Percentiles rank a stretch among this genome's conserved stretches.
Conservation (phyloP, 2,329 filamentous ascomycete species). For the Colletotrichum karsti region DNA sequence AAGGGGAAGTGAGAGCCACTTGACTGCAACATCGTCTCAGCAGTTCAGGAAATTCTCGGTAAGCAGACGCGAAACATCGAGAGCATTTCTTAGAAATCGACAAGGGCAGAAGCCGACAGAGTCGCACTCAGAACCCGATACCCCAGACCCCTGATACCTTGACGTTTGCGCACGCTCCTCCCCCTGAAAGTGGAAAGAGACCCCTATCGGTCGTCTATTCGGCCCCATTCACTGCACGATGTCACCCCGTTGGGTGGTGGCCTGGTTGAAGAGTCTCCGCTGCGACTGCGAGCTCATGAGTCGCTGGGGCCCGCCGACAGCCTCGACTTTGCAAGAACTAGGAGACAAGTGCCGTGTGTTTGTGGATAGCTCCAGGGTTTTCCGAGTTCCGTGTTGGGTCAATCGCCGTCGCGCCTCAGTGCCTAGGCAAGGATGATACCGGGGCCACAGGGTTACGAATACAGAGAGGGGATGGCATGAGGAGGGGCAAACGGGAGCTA, state of each 20-base stretch:
- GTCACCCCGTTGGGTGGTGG: not conserved
- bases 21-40: not conserved
- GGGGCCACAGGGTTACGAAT: not conserved
- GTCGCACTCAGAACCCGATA: not conserved
- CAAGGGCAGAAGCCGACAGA: not conserved
- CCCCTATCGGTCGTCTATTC: not conserved
- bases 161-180: not conserved
- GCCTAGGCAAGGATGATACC: too few relatives aligned
- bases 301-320: not conserved
- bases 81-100: not conserved
- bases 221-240: conserved; percentile 11
- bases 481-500: not conserved
- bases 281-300: conserved; percentile 1
- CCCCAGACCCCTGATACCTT: not conserved
- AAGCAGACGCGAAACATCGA: not conserved
- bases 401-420: too few relatives aligned
- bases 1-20: not conserved
- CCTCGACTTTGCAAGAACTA: not conserved
- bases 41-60: not conserved
- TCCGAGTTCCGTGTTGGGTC: conserved; percentile 11
- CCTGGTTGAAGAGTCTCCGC: conserved; percentile 19
- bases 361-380: not conserved
- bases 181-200: not conserved
- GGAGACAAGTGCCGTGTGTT: not conserved
- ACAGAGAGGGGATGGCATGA: not conserved